Conservation (phyloP, 495 filamentous ascomycete species). For the Achaetomiella virescens region DNA sequence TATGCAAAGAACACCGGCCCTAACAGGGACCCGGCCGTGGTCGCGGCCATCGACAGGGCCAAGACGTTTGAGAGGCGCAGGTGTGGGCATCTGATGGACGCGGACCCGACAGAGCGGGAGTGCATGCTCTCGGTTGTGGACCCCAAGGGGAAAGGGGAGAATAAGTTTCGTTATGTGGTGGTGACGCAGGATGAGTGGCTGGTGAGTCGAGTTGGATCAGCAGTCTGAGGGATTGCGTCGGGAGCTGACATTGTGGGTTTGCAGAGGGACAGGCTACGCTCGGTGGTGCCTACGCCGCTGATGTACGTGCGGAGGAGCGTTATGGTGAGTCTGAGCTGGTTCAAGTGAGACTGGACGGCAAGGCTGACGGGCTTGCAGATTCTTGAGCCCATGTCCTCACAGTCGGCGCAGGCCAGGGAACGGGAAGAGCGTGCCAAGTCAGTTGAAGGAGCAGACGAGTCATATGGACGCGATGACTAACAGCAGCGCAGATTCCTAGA, state of each 20-base stretch:
- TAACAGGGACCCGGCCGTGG: conserved; percentile 48
- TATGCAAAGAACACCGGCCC: conserved; percentile 52
- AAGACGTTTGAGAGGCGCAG: conserved; percentile 76
- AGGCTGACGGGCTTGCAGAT: conserved; percentile 14
- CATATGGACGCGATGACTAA: conserved; percentile 1
- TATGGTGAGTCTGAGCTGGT: conserved; percentile 51
- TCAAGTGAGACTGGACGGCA: neutral
- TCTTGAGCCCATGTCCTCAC: conserved; percentile 74
- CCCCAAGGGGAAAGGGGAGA: conserved; percentile 60
- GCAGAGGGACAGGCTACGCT: conserved; percentile 26
- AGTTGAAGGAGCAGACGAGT: conserved; percentile 29
- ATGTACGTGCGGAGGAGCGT: conserved; percentile 81
- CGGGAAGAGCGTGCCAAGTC: conserved; percentile 71
- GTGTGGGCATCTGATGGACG: conserved; percentile 81
- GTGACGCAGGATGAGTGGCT: conserved; percentile 58
- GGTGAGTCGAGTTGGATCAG: conserved; percentile 14
- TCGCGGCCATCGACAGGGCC: conserved; percentile 57
- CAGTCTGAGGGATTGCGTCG: too few relatives aligned
- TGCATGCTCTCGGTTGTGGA: conserved; percentile 77
- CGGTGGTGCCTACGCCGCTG: conserved; percentile 39
- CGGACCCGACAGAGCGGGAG: conserved; percentile 64
- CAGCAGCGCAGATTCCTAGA: conserved; percentile 21
- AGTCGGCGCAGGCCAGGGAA: conserved; percentile 55
- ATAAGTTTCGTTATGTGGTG: conserved; percentile 87
- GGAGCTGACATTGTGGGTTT: neutral